These are phyloP conservation scores for Phlegmacium glaucopus DNA, from an alignment of 768 basidiomycete genomes.

Conservation along the genomic window DNA sequence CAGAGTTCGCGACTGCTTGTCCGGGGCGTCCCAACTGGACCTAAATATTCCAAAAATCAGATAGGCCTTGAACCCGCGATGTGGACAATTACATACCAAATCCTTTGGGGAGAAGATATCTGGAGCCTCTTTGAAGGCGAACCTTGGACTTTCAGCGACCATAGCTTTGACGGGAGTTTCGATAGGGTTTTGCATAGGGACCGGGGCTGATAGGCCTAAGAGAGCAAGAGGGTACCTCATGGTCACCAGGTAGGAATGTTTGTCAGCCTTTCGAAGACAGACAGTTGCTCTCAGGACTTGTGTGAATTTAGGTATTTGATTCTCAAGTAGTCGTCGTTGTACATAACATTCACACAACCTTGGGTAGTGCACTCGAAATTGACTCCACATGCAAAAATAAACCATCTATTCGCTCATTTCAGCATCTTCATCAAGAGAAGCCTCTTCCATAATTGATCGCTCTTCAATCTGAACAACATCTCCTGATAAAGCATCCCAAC, in stretches of 20 bases:
- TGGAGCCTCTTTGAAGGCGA: slow-evolving; percentile 54
- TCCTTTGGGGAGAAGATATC: slow-evolving; percentile 70
- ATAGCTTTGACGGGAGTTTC: slow-evolving; percentile 18
- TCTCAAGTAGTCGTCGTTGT: too few species aligned
- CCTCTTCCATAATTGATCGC: slow-evolving; percentile 34
- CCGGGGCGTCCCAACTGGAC: slow-evolving; percentile 67
- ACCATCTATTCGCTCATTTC: slow-evolving; percentile 49
- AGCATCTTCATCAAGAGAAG: slow-evolving; percentile 28
- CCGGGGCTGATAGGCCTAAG: slow-evolving; percentile 53
- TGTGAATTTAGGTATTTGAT: too few species aligned
- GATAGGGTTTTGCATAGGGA: slow-evolving; percentile 38
- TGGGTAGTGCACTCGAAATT: not conserved
- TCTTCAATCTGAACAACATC: slow-evolving; percentile 60
- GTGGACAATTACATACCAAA: slow-evolving; percentile 32
- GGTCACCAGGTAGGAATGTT: slow-evolving; percentile 1
- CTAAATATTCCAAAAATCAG: slow-evolving; percentile 16
- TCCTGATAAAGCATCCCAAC: slow-evolving; percentile 71
- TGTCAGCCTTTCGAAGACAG: too few species aligned
- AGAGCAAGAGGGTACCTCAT: slow-evolving; percentile 57
- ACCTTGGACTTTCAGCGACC: slow-evolving; percentile 32
- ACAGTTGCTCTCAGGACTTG: too few species aligned
- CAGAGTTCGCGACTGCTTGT: slow-evolving; percentile 58
- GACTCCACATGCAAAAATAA: slow-evolving; percentile 6
- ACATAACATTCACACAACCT: too few species aligned
- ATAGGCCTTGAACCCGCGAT: not conserved